Evolutionary conservation across 2,329 filamentous ascomycete species (phyloP).

Genomic region (Sclerotiophoma versabilis): DNA sequence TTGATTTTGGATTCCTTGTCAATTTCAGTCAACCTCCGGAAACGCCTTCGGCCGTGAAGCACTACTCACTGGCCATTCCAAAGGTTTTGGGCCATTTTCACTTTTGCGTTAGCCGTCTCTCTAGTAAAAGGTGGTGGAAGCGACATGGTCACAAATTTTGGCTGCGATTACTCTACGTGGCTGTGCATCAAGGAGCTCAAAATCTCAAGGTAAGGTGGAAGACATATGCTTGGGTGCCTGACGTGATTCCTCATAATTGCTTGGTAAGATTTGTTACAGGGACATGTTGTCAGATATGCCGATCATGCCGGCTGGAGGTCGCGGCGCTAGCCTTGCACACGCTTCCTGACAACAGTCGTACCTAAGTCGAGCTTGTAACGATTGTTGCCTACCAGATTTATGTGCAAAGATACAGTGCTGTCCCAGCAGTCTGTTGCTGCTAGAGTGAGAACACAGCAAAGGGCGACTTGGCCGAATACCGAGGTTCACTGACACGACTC

Average conservation of each 20-base stretch:
- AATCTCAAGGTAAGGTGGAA: neutral
- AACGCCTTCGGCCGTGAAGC: no score
- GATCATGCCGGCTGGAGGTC: conserved; percentile 1
- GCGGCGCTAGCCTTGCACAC: neutral
- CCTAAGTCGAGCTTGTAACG: neutral
- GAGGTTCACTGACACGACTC: conserved; percentile 1
- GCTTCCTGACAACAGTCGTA: neutral
- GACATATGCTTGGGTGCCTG: neutral
- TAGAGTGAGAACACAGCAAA: neutral
- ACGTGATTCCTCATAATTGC: neutral
- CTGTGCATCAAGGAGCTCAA: neutral
- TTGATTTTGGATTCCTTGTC: conserved; percentile 65
- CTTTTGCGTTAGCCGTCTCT: conserved; percentile 75
- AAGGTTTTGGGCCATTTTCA: conserved; percentile 81
- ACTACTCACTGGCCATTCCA: conserved; percentile 77
- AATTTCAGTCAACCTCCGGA: conserved; percentile 10
- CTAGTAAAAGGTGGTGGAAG: conserved; percentile 75
- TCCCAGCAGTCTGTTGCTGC: neutral
- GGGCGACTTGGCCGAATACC: neutral
- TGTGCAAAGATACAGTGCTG: neutral
- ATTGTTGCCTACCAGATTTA: neutral
- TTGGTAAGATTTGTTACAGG: neutral
- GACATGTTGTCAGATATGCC: neutral
- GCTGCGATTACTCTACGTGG: neutral
- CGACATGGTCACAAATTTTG: conserved; percentile 44